These are phyloP conservation scores for Boletus semigastroideus DNA, from an alignment of 1,284 basidiomycete species.

Conservation along the genomic window DNA sequence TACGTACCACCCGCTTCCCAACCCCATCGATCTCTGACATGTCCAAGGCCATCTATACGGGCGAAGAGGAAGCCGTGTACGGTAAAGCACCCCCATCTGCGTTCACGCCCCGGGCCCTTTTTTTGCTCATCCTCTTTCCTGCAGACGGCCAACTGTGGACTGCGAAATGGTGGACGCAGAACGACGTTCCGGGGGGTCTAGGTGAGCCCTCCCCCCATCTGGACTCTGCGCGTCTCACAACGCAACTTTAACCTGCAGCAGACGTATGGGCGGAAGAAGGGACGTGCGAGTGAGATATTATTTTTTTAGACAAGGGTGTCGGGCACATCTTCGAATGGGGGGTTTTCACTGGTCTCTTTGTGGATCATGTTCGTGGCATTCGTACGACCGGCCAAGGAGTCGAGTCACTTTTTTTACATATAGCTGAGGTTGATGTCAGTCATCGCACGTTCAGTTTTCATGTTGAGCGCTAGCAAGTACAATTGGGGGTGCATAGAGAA, in stretches of 20 bases:
- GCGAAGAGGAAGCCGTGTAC: conserved; percentile 49
- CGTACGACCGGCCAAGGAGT: too few relatives aligned
- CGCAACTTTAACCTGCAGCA: conserved; percentile 12
- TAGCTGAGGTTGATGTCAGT: too few relatives aligned
- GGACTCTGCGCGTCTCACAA: background rate
- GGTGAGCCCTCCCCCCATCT: background rate
- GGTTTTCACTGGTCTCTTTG: too few relatives aligned
- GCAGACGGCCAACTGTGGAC: conserved; percentile 49
- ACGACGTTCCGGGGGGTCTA: conserved; percentile 45
- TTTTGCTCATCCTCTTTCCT: background rate
- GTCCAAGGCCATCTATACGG: conserved; percentile 43
- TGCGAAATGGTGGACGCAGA: conserved; percentile 57
- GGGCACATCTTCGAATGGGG: too few relatives aligned
- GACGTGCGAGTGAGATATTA: conserved; percentile 28
- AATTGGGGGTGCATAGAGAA: background rate
- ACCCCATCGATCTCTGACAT: background rate
- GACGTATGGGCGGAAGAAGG: conserved; percentile 44
- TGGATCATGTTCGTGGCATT: too few relatives aligned
- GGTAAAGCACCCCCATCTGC: conserved; percentile 29
- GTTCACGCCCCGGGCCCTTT: too few relatives aligned
- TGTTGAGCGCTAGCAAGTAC: conserved; percentile 1
- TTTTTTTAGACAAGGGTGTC: too few relatives aligned
- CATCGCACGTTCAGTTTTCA: too few relatives aligned
- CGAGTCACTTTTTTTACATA: too few relatives aligned
- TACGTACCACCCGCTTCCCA: conserved; percentile 11